phyloP scores from a whole-genome alignment of 225 moss, liverwort and hornwort species.

The Anthoceros angustus region DNA sequence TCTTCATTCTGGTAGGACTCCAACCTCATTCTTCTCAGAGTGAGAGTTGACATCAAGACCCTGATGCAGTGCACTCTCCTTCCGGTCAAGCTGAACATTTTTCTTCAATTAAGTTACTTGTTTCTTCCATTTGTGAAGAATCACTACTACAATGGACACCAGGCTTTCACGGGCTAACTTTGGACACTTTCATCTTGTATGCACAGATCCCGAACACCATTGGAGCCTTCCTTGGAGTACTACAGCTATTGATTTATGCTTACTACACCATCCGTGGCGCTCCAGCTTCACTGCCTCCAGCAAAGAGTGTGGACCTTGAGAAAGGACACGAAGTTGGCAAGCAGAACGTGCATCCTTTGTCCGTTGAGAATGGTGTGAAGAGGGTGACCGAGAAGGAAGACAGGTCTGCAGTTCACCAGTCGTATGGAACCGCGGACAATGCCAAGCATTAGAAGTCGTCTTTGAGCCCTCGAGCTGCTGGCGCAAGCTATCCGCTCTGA shows the following conservation, averaged over 20 bases:
- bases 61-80: not conserved
- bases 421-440: not conserved
- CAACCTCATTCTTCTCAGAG: not conserved
- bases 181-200: not conserved
- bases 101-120: not conserved
- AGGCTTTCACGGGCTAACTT: too few relatives aligned
- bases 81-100: not conserved
- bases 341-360: not conserved
- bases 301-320: not conserved
- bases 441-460: not conserved
- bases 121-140: not conserved
- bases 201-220: conserved; percentile 15
- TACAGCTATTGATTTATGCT: conserved; percentile 8
- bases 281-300: not conserved
- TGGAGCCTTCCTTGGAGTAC: conserved; percentile 6
- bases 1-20: conserved; percentile 10
- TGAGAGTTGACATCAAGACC: not conserved
- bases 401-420: not conserved
- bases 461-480: too few relatives aligned
- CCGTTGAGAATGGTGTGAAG: not conserved
- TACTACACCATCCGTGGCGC: not conserved
- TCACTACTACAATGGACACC: too few relatives aligned
- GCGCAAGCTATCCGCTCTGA: too few relatives aligned
- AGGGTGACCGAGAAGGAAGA: not conserved
- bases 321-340: conserved; percentile 1